Base-by-base conservation (phyloP, 768 basidiomycete genomes). In the Pleurotus tuber-regium region DNA sequence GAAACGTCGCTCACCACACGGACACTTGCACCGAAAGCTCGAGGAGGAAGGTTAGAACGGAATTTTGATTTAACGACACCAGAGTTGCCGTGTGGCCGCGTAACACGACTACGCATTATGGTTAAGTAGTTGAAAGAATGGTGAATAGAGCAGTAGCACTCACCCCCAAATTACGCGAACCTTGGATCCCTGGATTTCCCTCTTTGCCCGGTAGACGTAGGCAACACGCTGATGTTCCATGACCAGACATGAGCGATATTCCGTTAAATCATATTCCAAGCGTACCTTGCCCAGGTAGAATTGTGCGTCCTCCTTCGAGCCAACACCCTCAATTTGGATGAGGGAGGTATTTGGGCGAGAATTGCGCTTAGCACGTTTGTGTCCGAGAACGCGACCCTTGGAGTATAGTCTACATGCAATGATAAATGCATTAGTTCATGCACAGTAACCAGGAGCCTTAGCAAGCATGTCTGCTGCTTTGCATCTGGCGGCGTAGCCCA, bases 281-380 rank as follows among this genome's bases (percentile, higher is more conserved):
- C 82, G 62, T 61, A 97, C 93, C 89, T 99, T 99, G 67, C 97
- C 97, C 57, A 98, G 84, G 82, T 99, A 99, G 74, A 94, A 96
- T 69, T 92, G 87, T 33, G 95, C 92, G 66, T 96, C 94, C 76
- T 96, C 84, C 74, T 94, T 91, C 64, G 75, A 86, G 58, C 84
- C 83, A 52, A 98, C 94, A 66, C 96, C 96, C 78, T 99, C 97
- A 67, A 99, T 92, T 74, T 96, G 93, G 64, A 99, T 73, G 63
- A 99, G 86, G 50, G 92, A 92, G 56, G 94, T 97, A 80, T 96
- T 96, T 66, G 93, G 94, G 66, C 87, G 82, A 53, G 89, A 80
- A 82, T 98, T 98, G 67, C 93, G 88, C 79, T 98, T 98, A 56
- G 91, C 94, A 59, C 97, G 92, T 79, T 98, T 98, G 90, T 96